Evolutionary conservation across 257 asterid genomes (phyloP), one percentile per base, ranked within the genome.

Genomic region (Solanum pinnatisectum): DNA sequence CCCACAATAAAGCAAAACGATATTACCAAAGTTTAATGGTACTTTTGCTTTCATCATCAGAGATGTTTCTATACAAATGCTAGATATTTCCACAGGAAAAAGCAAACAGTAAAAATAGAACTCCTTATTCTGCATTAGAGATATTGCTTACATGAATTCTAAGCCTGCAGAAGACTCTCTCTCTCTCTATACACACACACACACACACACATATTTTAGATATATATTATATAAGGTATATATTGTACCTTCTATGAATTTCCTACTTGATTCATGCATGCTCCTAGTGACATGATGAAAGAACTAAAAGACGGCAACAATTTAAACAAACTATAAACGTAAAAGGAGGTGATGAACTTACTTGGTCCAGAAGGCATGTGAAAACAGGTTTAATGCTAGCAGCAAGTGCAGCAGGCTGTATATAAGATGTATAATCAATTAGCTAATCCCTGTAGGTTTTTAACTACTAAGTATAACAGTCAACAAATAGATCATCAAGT

Each of bases 331-430:
- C 87, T 77, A 56, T 79, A 70, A 79, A 52, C 0, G 30, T 82
- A 83, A 40, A 85, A 86, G 88, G 82, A 76, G 78, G 86, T 87
- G 84, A 68, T 65, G 82, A 86, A 82, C 88, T 88, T 88, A 96
- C 99, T 93, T 97, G 99, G 92, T 96, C 98, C 88, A 96, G 90
- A 74, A 97, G 99, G 93, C 98, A 94, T 16, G 98, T 95, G 90
- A 97, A 97, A 91, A 94, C 94, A 87, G 95, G 95, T 91, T 96
- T 93, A 30, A 94, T 96, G 87, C 94, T 92, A 86, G 98, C 94
- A 84, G 98, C 98, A 91, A 96, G 95, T 32, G 95, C 73, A 39
- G 95, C 96, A 91, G 99, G 98, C 99, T 97, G 97, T 90, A 91
- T 40, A 88, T 89, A 6, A 86, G 87, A 84, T 77, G 23, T 86